Base-by-base conservation (phyloP, 2,329 filamentous ascomycete species). In the Phoma herbarum region DNA sequence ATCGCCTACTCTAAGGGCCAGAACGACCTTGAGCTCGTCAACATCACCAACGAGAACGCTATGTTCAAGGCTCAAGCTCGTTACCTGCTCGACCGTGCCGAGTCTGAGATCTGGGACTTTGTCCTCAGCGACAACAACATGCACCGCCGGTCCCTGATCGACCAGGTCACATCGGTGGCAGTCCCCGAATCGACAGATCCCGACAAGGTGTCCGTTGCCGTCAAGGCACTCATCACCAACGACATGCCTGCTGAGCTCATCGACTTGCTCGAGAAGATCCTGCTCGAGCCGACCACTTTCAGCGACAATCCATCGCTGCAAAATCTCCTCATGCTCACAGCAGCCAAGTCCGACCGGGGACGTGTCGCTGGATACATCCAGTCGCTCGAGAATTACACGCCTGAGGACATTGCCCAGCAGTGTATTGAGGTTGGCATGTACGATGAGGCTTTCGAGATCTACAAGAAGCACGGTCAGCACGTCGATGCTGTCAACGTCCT, bases 41-140 rank as follows among this genome's bases (percentile, higher is more conserved):
- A 91, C 78, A 94, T 99, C 74, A 98, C 95, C 73, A 99, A 98
- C 71, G 96, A 99, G 80, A 99, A 99, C 81, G 89, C 92, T n/a
- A 99, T 99, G 95, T 99, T 97, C 85, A 90, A 93, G 71, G 91
- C 91, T n/a, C 95, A 99, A 79, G 94, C 93, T 58, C 90, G 95
- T 35, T 99, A 99, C 79, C 85, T 99, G 23, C 83, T 99, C 51
- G 93, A 97, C 72, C 90, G 95, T 66, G 90, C 91, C 35, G 95
- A 99, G 72, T 78, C 83, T 2, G 95, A 99, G 77, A 88, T 99
- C 46, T 99, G 96, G 96, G 84, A 85, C 51, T 99, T 97, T 75
- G 95, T 98, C 14, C 85, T 99, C 31, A 97, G 90, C 77, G 88
- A 92, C 70, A 98, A 97, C 85, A 99, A 99, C 80, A 87, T 97